phyloP scores from a whole-genome alignment of 2,329 filamentous ascomycete species.

The Venturia asperata region DNA sequence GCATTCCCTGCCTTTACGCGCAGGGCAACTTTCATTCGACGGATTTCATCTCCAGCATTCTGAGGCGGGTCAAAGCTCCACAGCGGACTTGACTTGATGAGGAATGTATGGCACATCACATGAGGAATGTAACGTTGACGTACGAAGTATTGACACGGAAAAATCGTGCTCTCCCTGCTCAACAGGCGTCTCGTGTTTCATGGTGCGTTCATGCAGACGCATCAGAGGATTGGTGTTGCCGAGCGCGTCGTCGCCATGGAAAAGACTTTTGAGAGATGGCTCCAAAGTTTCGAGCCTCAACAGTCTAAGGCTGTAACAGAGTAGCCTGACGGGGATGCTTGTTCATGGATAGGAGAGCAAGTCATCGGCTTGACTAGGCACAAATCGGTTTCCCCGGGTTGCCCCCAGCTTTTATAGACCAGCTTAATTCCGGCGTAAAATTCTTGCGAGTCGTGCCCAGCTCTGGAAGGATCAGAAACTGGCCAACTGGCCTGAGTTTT shows the following conservation, averaged over 20 bases:
- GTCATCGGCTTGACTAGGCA: not conserved
- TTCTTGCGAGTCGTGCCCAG: too few relatives aligned
- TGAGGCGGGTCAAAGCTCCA: not conserved
- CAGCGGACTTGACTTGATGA: not conserved
- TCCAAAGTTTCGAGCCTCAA: not conserved
- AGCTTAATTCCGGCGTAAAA: too few relatives aligned
- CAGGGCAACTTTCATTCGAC: not conserved
- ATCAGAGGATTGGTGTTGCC: not conserved
- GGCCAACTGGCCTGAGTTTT: too few relatives aligned
- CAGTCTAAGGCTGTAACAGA: not conserved
- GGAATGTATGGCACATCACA: not conserved
- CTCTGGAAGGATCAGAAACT: too few relatives aligned
- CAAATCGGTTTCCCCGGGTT: too few relatives aligned
- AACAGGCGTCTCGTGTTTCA: not conserved
- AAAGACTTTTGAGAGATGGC: not conserved
- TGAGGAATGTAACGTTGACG: not conserved
- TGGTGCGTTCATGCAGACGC: not conserved
- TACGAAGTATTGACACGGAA: not conserved
- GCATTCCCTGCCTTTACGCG: not conserved
- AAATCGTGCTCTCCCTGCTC: not conserved
- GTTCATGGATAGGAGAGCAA: not conserved
- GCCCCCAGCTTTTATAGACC: too few relatives aligned
- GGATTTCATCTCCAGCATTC: not conserved
- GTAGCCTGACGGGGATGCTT: not conserved
- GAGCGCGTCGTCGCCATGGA: not conserved